Evolutionary conservation across 345 rosid species (phyloP).

Genomic region (Citrus mangshanensis): DNA sequence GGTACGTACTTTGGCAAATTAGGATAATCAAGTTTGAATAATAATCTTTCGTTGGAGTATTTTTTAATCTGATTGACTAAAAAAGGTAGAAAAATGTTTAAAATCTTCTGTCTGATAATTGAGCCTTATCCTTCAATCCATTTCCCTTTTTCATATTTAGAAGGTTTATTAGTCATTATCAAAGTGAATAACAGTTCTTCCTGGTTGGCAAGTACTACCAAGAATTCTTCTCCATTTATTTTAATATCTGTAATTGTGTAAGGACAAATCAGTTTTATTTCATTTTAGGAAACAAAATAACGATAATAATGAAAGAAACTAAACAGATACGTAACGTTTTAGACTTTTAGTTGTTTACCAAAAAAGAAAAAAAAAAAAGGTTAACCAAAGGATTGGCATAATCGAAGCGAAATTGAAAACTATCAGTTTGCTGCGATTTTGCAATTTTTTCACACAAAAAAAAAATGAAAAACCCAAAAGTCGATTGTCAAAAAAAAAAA

Average conservation of each 20-base stretch:
- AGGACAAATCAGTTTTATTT: neutral
- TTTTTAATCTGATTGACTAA: neutral
- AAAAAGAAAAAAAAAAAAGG: no score
- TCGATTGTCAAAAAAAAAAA: no score
- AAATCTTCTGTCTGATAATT: neutral
- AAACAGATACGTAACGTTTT: no score
- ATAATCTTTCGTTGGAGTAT: neutral
- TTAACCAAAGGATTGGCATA: no score
- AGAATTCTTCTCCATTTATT: neutral
- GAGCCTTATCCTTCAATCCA: neutral
- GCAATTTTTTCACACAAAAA: no score
- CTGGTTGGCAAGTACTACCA: neutral
- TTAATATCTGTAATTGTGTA: neutral
- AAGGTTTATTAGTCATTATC: neutral
- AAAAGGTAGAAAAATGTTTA: neutral
- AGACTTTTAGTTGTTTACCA: no score
- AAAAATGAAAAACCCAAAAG: no score
- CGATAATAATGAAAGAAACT: no score
- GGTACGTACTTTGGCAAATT: no score
- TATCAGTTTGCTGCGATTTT: no score
- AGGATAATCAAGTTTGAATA: neutral
- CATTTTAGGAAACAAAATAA: neutral
- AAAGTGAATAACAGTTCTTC: neutral
- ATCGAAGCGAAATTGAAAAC: no score
- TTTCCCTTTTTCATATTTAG: neutral